Evolutionary conservation across 2,329 filamentous ascomycete species (phyloP), one percentile per base, ranked within the genome.

Genomic region (Lachnellula cervina): DNA sequence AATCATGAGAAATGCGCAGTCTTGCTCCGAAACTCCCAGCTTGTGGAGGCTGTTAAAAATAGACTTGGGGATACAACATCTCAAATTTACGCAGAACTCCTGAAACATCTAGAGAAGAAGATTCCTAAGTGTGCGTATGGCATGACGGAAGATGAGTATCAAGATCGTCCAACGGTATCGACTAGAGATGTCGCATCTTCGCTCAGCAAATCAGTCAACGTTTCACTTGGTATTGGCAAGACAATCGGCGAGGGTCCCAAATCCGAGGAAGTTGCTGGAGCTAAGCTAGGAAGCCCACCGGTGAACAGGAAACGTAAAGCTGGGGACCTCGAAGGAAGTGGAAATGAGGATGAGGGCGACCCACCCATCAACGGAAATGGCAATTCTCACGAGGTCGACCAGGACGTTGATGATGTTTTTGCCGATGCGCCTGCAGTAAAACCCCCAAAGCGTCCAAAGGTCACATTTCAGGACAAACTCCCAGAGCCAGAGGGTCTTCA

Each of bases 1-100:
- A 97, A 96, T 68, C 87, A 90, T 66, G 87, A 92, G 54, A 95
- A 93, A 70, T 89, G 90, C 57, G 77, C 87, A 6, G 89, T 97
- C 9, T 85, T 89, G 49, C 77, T 96, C 60, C 89, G 93, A 55
- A 96, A 90, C 65, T 81, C 86, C 61, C 83, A 84, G 19, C 83
- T 97, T 2, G 83, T 87, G 51, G 78, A 84, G n/a, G 81, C 91
- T 55, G 90, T 85, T 1, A 79, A 84, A 51, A 82, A 88, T 52
- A 78, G 81, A 34, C 80, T 94, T 19, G 89, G 91, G 45, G 78
- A 84, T 42, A 84, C 81, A 1, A 95, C 92, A 1, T 86, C 87
- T 1, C 80, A 86, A 57, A 83, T 97, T 1, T 97, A 96, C 68
- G 83, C 82, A 38, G 81, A 84, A 14, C 77, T 95, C 17, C 77